Conservation (phyloP, 371 early-diverging fungal genomes). For the Blastocladiella emersonii region DNA sequence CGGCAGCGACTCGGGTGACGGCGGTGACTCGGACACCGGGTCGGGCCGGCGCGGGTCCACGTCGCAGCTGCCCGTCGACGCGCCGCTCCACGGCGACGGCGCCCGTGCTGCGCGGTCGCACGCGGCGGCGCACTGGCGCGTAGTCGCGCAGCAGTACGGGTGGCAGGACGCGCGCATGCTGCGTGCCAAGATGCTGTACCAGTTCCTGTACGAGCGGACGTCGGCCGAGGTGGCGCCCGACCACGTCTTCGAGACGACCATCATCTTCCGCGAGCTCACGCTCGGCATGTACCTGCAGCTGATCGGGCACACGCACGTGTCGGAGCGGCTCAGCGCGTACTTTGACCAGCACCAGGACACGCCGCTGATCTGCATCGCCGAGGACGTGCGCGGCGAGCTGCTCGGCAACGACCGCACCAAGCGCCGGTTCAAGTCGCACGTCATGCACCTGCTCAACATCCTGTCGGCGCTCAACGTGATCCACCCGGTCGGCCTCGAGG, state of each 20-base stretch:
- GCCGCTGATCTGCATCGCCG: neutral
- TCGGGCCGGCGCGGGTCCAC: no score
- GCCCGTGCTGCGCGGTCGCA: neutral
- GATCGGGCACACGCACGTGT: neutral
- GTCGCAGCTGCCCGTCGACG: no score
- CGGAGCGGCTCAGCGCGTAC: neutral
- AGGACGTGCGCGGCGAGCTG: neutral
- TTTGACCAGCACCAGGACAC: neutral
- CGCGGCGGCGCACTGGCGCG: neutral
- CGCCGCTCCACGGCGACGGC: no score
- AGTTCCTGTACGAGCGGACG: neutral
- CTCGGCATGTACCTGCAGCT: neutral
- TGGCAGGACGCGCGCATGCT: slow-evolving; percentile 4
- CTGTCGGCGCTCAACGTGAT: neutral
- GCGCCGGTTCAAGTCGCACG: neutral
- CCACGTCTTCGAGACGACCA: neutral
- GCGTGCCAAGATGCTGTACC: slow-evolving; percentile 2
- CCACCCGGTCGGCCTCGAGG: neutral
- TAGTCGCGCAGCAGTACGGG: neutral
- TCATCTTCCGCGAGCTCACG: neutral
- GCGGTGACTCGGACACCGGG: no score
- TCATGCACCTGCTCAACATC: neutral
- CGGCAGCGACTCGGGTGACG: no score
- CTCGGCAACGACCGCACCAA: neutral
- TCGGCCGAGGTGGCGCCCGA: neutral